These are phyloP conservation scores for Sporisorium exsertum DNA, from an alignment of 1,284 basidiomycete species.

Conservation along the genomic window DNA sequence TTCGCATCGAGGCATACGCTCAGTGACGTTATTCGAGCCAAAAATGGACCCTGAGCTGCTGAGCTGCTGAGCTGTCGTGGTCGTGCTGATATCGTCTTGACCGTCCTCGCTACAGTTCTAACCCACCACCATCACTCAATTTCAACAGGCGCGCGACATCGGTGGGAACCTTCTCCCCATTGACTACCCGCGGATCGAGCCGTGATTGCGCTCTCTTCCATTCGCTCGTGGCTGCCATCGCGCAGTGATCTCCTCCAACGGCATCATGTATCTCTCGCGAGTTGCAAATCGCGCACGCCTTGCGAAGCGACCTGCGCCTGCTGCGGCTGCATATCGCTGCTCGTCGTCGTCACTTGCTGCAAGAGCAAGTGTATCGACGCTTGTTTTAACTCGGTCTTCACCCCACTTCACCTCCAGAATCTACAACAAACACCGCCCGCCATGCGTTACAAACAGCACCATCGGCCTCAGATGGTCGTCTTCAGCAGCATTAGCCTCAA, in stretches of 20 bases:
- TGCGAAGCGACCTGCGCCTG: background rate
- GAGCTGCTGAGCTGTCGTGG: too few species aligned
- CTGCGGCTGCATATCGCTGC: background rate
- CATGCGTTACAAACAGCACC: background rate
- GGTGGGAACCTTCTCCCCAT: background rate
- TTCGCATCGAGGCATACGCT: constrained; percentile 6
- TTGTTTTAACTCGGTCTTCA: constrained; percentile 10
- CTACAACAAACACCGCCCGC: background rate
- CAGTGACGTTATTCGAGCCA: constrained; percentile 24
- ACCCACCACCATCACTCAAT: background rate
- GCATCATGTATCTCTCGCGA: constrained; percentile 28
- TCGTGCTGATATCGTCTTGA: too few species aligned
- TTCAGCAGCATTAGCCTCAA: constrained; percentile 41
- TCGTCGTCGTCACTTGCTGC: background rate
- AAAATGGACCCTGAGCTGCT: constrained; percentile 30
- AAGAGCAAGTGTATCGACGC: constrained; percentile 5
- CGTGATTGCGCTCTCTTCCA: background rate
- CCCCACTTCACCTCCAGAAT: background rate
- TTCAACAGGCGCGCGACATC: background rate
- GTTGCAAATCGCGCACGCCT: constrained; percentile 6
- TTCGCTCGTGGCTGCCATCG: too few species aligned
- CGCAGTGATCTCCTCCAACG: background rate
- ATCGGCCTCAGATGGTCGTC: constrained; percentile 27
- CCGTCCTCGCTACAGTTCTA: background rate
- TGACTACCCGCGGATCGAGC: background rate